Evolutionary conservation across 768 basidiomycete species (phyloP).

Genomic region (Amanita brunnescens): DNA sequence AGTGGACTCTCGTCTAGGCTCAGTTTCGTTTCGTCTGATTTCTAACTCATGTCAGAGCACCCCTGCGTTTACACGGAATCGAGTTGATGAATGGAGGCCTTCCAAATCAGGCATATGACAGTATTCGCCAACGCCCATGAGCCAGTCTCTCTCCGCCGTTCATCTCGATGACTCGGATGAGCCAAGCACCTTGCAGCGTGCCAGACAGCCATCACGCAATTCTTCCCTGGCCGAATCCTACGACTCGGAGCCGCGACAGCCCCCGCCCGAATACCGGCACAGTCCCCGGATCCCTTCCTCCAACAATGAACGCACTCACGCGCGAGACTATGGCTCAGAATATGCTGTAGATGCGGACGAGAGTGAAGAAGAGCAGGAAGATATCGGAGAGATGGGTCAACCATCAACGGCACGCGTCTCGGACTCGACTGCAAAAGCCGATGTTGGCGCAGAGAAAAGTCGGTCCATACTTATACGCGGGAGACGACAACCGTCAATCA

Average conservation of each 20-base stretch:
- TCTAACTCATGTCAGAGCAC: no score
- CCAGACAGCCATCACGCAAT: constrained; percentile 19
- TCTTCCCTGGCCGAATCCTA: constrained; percentile 15
- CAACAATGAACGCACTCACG: background rate
- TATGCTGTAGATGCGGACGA: background rate
- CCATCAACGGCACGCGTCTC: background rate
- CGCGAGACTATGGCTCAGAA: background rate
- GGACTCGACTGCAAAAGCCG: background rate
- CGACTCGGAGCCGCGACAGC: constrained; percentile 9
- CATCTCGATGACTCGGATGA: background rate
- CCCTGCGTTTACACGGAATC: no score
- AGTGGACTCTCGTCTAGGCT: no score
- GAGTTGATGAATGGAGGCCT: no score
- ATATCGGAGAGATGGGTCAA: background rate
- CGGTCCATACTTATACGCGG: background rate
- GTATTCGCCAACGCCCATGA: background rate
- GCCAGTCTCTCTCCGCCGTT: background rate
- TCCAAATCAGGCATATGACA: no score
- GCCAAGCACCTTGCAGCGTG: background rate
- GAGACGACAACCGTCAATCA: background rate
- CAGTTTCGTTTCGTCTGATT: no score
- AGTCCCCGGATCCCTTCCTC: constrained; percentile 6
- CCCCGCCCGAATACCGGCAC: constrained; percentile 13
- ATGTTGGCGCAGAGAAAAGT: background rate
- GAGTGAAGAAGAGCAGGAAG: background rate